Evolutionary conservation across 2,329 filamentous ascomycete genomes (phyloP).

Genomic region (Colletotrichum nymphaeae): DNA sequence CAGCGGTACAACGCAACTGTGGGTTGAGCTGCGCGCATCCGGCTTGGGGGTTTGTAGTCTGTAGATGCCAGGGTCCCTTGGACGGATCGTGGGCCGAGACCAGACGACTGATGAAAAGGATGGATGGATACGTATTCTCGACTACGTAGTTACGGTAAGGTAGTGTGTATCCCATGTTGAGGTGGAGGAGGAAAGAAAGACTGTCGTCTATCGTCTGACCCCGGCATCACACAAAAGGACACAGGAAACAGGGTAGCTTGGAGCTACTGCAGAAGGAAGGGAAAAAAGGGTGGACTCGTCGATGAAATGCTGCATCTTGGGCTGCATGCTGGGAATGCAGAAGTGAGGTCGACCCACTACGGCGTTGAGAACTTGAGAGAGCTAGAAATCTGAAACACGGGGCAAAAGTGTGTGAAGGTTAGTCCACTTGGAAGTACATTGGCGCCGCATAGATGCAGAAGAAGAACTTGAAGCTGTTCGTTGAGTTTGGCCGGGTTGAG

Average conservation of each 20-base stretch:
- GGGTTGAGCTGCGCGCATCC: constrained; percentile 18
- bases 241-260: neutral
- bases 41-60: constrained; percentile 10
- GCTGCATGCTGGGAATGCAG: constrained; percentile 5
- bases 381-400: constrained; percentile 28
- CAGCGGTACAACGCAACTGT: constrained; percentile 27
- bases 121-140: neutral
- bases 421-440: neutral
- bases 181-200: neutral
- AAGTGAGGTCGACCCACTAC: constrained; percentile 14
- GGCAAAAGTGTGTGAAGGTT: neutral
- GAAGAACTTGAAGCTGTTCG: neutral
- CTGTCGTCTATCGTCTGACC: neutral
- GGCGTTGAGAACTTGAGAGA: constrained; percentile 24
- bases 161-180: neutral
- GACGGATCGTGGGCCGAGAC: constrained; percentile 26
- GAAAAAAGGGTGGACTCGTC: neutral
- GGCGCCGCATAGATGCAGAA: constrained; percentile 2
- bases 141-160: neutral
- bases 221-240: neutral
- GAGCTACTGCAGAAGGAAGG: constrained; percentile 9
- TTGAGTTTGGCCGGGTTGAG: neutral
- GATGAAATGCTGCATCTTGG: neutral
- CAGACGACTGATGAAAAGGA: neutral
- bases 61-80: constrained; percentile 17